These are phyloP conservation scores for Trichocladium uniseriatum DNA, from an alignment of 495 filamentous ascomycete genomes.

Conservation along the genomic window DNA sequence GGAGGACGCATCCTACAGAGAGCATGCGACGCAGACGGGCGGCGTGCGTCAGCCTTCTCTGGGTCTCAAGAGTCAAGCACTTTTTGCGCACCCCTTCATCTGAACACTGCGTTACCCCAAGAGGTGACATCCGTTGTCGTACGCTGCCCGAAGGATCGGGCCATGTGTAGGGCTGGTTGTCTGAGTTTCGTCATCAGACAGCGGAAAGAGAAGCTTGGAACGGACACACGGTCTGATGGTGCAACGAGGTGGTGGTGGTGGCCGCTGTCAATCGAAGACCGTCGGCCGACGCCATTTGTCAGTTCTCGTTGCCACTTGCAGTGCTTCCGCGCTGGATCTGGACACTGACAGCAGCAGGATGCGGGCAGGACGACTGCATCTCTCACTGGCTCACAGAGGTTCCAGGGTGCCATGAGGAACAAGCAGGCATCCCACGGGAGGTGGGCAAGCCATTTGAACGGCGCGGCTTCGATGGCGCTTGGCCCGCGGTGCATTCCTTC, in stretches of 20 bases:
- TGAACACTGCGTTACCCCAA: neutral
- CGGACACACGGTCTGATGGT: neutral
- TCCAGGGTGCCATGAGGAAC: slow-evolving; percentile 9
- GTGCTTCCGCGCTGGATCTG: neutral
- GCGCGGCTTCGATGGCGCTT: slow-evolving; percentile 4
- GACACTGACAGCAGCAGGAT: too few species aligned
- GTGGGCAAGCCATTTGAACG: slow-evolving; percentile 2
- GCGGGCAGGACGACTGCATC: too few species aligned
- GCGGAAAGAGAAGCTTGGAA: neutral
- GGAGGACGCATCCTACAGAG: too few species aligned
- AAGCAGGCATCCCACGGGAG: neutral
- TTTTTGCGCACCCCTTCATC: neutral
- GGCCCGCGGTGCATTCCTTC: slow-evolving; percentile 5
- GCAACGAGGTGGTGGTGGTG: neutral
- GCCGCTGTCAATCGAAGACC: slow-evolving; percentile 1
- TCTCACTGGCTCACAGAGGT: neutral
- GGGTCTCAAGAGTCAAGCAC: too few species aligned
- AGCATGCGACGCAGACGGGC: too few species aligned
- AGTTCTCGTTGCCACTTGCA: neutral
- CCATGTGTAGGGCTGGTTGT: neutral
- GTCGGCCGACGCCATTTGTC: neutral
- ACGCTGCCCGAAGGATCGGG: neutral
- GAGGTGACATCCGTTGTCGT: neutral
- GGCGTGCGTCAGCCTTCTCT: too few species aligned
- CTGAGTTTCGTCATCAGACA: slow-evolving; percentile 5